Conservation (phyloP, 2,329 filamentous ascomycete genomes). For the Phaeophleospora eucalypticola region DNA sequence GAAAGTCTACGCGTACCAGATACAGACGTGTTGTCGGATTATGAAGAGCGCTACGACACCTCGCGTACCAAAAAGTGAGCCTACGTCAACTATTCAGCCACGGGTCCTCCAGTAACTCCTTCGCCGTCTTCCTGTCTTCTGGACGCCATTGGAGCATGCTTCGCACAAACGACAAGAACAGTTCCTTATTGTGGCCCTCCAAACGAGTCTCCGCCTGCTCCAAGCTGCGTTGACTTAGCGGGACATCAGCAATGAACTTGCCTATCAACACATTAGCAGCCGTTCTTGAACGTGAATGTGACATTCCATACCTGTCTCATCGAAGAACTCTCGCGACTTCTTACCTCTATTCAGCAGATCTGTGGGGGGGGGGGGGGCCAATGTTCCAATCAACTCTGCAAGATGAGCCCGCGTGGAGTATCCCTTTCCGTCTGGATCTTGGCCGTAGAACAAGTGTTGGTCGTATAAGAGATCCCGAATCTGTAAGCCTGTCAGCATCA, state of each 20-base stretch:
- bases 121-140: conserved; percentile 37
- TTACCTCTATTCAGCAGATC: neutral
- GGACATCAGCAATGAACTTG: neutral
- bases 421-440: neutral
- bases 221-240: neutral
- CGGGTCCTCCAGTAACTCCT: conserved; percentile 37
- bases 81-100: conserved; percentile 26
- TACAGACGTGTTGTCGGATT: too few relatives aligned
- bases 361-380: neutral
- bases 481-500: neutral
- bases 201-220: neutral
- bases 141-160: conserved; percentile 39
- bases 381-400: conserved; percentile 13
- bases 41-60: too few relatives aligned
- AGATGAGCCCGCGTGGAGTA: conserved; percentile 5
- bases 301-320: neutral
- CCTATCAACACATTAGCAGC: neutral
- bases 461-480: conserved; percentile 11
- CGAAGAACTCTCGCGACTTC: neutral
- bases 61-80: too few relatives aligned
- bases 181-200: conserved; percentile 30
- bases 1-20: too few relatives aligned
- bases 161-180: conserved; percentile 35
- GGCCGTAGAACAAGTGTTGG: conserved; percentile 18
- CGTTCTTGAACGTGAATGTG: neutral